Base-by-base conservation (phyloP, 768 basidiomycete species). In the Lactarius evosmus region DNA sequence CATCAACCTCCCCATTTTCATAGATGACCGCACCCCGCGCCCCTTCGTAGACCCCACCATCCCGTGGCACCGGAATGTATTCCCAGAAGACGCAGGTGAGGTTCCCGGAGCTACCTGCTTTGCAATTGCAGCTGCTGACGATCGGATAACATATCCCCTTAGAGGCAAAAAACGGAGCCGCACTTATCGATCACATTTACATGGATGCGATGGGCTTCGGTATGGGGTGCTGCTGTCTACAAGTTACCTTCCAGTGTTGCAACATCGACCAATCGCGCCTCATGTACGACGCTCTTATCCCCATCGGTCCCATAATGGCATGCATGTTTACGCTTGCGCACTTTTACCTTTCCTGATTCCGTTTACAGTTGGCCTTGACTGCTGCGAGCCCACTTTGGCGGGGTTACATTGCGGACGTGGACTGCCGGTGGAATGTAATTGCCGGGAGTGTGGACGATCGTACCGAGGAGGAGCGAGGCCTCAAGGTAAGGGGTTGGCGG, bases 151-250 rank as follows among this genome's bases (percentile, higher is more conserved):
- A 61, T 59, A 40, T 55, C 25, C 14, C 32, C 55, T 32, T 66
- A 91, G 94, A 97, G 80, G 95, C 95, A 0, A 91, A 87, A 76
- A 82, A 86, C 66, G 95, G 95, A 2, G 93, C 95, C 5, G 95
- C 95, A 17, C 80, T 93, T 38, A 78, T 80, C 34, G 87, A 96
- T 73, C 95, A 98, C 74, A 92, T 99, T 67, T 98, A 98, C 74
- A 83, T 98, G 80, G 97, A 99, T 74, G 95, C 97, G 9, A 98
- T 98, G 97, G 96, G 95, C 32, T 99, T 99, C 74, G 97, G 97
- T 53, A 99, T 98, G 97, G 97, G 97, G 7, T 98, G 96, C 69
- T 96, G 93, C 71, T 98, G 97, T 75, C 80, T 99, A 57, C 97
- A 99, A 71, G 82, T 98, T 65, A 99, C 97, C 16, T 98, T 98